Base-by-base conservation (phyloP, 2,329 filamentous ascomycete species). In the Boeremia lycopersici region DNA sequence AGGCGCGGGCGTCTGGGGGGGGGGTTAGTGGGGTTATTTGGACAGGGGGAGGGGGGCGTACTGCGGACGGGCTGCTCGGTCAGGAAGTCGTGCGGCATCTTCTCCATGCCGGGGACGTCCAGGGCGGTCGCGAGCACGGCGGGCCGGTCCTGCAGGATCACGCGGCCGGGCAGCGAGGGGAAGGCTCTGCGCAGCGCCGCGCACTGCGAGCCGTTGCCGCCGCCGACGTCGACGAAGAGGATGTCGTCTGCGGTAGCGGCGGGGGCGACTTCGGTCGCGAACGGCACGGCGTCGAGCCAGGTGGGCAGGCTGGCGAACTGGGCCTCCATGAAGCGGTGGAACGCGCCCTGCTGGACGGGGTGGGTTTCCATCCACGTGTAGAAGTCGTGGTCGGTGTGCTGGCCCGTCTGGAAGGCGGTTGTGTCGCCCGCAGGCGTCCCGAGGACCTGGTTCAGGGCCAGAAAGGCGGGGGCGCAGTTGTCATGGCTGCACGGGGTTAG, bases 281-380 rank as follows among this genome's bases (percentile, higher is more conserved):
- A 54, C n/a, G 52, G 29, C 6, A 54, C 30, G 3, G 13, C 46
- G 17, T 54, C 46, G 4, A 53, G 31, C 52, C 46, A 55, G 2
- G 35, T 46, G 1, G 46, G 46, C 3, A 42, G 36, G 15, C 31
- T 42, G 15, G 30, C 30, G n/a, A 43, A 50, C 10, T 47, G 46
- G 4, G 52, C 41, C 12, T 42, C 41, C 41, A 42, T 50, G 36
- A 55, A 47, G 2, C 46, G 47, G 26, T 49, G 34, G 8, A 55
- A 55, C 3, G 47, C 52, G 28, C 30, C 34, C n/a, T 55, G 52
- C n/a, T 54, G 52, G 6, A 45, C 15, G 17, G 52, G 52, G 13
- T 54, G 40, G 8, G 45, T 28, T 6, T 49, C 52, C 35, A 54
- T 28, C 46, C 52, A 54, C 6, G 52, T 54, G 25, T 41, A 49